These are phyloP conservation scores for Paraleonurus japonicus DNA, from an alignment of 257 asterid species.

Conservation along the genomic window DNA sequence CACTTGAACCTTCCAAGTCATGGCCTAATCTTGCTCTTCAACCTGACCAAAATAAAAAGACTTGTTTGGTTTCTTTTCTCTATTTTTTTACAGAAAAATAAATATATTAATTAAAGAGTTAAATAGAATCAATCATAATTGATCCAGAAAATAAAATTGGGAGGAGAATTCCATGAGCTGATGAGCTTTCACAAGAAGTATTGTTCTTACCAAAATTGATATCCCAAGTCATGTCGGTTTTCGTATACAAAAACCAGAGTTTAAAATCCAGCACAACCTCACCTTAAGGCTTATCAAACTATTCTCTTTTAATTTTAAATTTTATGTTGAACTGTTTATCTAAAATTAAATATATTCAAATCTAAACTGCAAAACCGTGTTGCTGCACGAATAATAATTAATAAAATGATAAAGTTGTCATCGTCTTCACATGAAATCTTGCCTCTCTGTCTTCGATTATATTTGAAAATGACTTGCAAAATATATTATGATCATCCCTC, in stretches of 20 bases:
- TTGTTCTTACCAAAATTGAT: no score
- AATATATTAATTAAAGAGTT: no score
- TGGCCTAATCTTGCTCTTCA: neutral
- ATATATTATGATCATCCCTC: neutral
- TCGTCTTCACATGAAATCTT: slow-evolving; percentile 12
- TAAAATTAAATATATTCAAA: neutral
- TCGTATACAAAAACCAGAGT: neutral
- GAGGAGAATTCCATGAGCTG: no score
- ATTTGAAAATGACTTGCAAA: slow-evolving; percentile 14
- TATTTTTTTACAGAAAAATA: no score
- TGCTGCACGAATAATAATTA: slow-evolving; percentile 32
- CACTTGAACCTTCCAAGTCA: neutral
- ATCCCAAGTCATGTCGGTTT: neutral
- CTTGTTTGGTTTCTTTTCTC: neutral
- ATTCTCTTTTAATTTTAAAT: no score
- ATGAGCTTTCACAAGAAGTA: no score
- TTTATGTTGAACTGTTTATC: no score
- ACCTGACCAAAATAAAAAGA: neutral
- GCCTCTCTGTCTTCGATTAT: slow-evolving; percentile 4
- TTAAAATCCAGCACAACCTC: neutral
- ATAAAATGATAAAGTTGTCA: neutral
- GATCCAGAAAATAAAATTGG: no score
- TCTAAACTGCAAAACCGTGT: slow-evolving; percentile 45
- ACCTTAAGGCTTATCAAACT: neutral
- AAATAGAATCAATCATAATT: no score